Base-by-base conservation (phyloP, 1,139 yeast genomes). In the Taphrina deformans region DNA sequence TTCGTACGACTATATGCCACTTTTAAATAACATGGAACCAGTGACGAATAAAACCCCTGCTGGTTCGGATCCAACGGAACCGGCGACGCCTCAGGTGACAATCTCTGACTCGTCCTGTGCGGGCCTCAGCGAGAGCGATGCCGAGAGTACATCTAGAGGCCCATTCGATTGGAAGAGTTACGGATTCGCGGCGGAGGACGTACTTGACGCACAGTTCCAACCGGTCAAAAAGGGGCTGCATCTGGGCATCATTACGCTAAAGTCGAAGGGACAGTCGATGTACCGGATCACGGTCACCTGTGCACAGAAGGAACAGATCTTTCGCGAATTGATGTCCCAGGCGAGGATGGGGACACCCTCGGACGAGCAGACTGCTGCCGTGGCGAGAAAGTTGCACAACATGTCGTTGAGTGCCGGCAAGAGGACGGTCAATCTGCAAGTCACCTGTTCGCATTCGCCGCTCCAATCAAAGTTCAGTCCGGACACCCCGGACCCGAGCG, bases 371-470 rank as follows among this genome's bases (percentile, higher is more conserved):
- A 21, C 27, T 21, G 48, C 10, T 3, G 27, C 24, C 14, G 48
- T 44, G 27, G 27, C 27, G n/a, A 44, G n/a, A 27, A 23, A 21
- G n/a, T 4, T 44, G 7, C 27, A 44, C 10, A 21, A 21, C 27
- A 21, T n/a, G n/a, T 21, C 24, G 27, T 21, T 44, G 48, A 44
- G 14, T 44, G 27, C 48, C 2, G 48, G 48, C 27, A 44, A 44
- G 48, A 44, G 27, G 27, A 27, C 48, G 48, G 27, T 23, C 1
- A 23, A 23, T 21, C 21, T 44, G 27, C 27, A 21, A 44, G 48
- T 44, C 48, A 44, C 48, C n/a, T 44, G 48, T n/a, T 23, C 48
- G n/a, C 48, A 44, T 44, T 21, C 48, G 27, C 48, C 48, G n/a
- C n/a, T 44, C 27, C 48, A 44, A 9, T 44, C 48, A 23, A 44